Evolutionary conservation across 2,329 filamentous ascomycete genomes (phyloP).

Genomic region (Colletotrichum sidae): DNA sequence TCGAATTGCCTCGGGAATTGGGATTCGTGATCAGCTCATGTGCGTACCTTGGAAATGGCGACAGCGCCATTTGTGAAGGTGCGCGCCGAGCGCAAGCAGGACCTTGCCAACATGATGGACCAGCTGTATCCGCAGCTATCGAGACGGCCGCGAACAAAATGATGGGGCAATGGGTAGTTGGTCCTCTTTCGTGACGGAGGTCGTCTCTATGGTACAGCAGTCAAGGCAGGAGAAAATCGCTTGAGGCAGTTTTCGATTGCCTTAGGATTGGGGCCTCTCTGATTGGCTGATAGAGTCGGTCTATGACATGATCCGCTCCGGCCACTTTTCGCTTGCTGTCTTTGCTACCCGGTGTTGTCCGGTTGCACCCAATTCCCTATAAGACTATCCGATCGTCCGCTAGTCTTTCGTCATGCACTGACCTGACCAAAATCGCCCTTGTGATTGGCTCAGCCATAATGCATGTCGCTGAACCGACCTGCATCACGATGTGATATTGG

Average conservation of each 20-base stretch:
- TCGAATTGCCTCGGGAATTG: slow-evolving; percentile 50
- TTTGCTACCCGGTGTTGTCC: slow-evolving; percentile 27
- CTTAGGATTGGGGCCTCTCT: slow-evolving; percentile 35
- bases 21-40: slow-evolving; percentile 55
- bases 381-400: slow-evolving; percentile 25
- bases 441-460: slow-evolving; percentile 27
- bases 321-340: slow-evolving; percentile 27
- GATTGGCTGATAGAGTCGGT: slow-evolving; percentile 32
- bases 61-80: slow-evolving; percentile 81
- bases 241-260: slow-evolving; percentile 38
- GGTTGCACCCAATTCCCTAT: slow-evolving; percentile 15
- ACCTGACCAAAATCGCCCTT: slow-evolving; percentile 32
- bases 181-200: slow-evolving; percentile 38
- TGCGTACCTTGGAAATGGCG: slow-evolving; percentile 77
- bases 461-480: slow-evolving; percentile 1
- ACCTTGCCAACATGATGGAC: slow-evolving; percentile 91
- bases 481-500: slow-evolving; percentile 24
- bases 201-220: slow-evolving; percentile 34
- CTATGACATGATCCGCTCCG: slow-evolving; percentile 35
- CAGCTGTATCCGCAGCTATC: slow-evolving; percentile 55
- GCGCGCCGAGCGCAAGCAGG: slow-evolving; percentile 89
- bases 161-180: slow-evolving; percentile 52
- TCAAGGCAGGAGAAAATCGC: slow-evolving; percentile 38
- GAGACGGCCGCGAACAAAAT: slow-evolving; percentile 46
- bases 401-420: slow-evolving; percentile 22